Evolutionary conservation across 768 basidiomycete genomes (phyloP).

Genomic region (Boletus reticuloceps): DNA sequence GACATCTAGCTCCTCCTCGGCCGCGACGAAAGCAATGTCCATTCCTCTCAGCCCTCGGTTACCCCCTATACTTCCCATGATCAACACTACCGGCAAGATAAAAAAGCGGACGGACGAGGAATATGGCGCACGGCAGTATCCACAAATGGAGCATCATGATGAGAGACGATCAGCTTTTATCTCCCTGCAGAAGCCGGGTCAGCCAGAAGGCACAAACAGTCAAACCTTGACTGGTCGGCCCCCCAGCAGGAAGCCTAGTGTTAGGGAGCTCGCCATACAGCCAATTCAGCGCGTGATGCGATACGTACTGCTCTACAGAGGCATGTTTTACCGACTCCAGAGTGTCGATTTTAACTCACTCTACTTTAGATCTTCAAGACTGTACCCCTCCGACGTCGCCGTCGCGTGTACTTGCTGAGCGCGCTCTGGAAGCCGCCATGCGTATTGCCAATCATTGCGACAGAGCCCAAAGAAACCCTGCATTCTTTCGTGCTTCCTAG

Average conservation of each 20-base stretch:
- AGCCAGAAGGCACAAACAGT: background rate
- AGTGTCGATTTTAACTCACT: conserved; percentile 1
- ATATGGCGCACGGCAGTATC: background rate
- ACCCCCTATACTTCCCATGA: conserved; percentile 10
- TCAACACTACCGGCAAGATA: conserved; percentile 1
- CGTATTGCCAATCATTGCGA: conserved; percentile 63
- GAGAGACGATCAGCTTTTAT: background rate
- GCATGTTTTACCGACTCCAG: conserved; percentile 31
- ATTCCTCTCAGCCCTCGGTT: conserved; percentile 4
- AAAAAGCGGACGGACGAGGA: conserved; percentile 5
- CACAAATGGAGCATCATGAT: background rate
- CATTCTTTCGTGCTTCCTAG: conserved; percentile 35
- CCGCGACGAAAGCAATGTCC: conserved; percentile 7
- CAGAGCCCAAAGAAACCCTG: conserved; percentile 54
- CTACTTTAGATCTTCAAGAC: conserved; percentile 46
- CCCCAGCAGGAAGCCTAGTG: conserved; percentile 25
- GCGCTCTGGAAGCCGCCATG: conserved; percentile 53
- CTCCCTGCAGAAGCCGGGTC: background rate
- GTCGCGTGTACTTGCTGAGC: conserved; percentile 52
- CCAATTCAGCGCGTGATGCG: conserved; percentile 64
- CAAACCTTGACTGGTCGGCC: background rate
- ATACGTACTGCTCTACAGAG: conserved; percentile 60
- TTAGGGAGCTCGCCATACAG: conserved; percentile 61
- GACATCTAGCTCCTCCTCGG: conserved; percentile 2
- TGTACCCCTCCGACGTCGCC: conserved; percentile 49